Evolutionary conservation across 371 early-diverging fungal species (phyloP).

Genomic region (Parasitella parasitica): DNA sequence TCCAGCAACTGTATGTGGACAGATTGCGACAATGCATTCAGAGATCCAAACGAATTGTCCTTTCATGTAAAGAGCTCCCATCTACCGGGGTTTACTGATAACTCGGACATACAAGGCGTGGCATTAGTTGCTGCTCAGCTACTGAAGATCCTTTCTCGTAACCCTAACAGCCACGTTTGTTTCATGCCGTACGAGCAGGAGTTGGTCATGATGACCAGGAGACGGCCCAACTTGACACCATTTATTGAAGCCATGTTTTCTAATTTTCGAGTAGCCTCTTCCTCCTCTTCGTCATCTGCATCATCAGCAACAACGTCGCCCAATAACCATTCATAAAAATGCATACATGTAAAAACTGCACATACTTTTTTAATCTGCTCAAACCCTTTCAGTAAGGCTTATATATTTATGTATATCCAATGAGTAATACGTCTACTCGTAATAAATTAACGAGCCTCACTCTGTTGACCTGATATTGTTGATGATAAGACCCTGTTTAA

Average conservation of each 20-base stretch:
- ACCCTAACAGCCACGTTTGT: conserved; percentile 49
- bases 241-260: conserved; percentile 28
- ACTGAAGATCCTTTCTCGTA: conserved; percentile 60
- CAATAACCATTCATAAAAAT: background rate
- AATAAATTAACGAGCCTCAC: too few species aligned
- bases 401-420: too few species aligned
- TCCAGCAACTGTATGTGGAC: conserved; percentile 49
- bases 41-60: conserved; percentile 13
- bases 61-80: conserved; percentile 17
- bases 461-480: too few species aligned
- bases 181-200: conserved; percentile 61
- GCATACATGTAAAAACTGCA: too few species aligned
- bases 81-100: conserved; percentile 38
- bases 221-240: conserved; percentile 21
- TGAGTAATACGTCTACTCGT: too few species aligned
- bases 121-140: conserved; percentile 66
- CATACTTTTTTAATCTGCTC: too few species aligned
- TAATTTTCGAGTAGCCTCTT: conserved; percentile 16
- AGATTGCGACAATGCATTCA: conserved; percentile 27
- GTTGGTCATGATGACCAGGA: conserved; percentile 22
- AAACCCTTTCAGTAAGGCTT: too few species aligned
- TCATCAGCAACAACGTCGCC: conserved; percentile 1
- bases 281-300: conserved; percentile 12
- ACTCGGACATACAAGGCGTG: conserved; percentile 44
- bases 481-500: too few species aligned